phyloP scores from a whole-genome alignment of 1,139 yeast genomes.

The Scheffersomyces quercinus region DNA sequence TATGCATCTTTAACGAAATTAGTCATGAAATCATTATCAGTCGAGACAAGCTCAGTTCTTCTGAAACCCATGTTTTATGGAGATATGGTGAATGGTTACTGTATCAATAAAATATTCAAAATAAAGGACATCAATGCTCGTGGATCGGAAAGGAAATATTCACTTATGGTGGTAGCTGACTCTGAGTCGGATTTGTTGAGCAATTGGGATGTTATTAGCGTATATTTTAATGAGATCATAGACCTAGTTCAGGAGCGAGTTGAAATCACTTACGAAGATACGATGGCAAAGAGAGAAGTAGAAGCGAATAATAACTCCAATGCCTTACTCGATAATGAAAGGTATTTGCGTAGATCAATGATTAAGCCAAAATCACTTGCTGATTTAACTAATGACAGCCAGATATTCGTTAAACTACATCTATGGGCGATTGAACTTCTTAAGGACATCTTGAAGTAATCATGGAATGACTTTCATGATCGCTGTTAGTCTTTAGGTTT shows the following conservation, averaged over 20 bases:
- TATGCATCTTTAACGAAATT: slow-evolving; percentile 59
- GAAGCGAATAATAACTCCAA: slow-evolving; percentile 1
- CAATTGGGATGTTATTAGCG: slow-evolving; percentile 58
- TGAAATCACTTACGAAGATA: slow-evolving; percentile 10
- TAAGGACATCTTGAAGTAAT: slow-evolving; percentile 18
- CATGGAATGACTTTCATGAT: background rate
- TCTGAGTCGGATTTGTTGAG: slow-evolving; percentile 52
- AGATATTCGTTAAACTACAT: slow-evolving; percentile 64
- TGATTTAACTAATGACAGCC: slow-evolving; percentile 59
- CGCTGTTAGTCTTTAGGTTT: too few relatives aligned
- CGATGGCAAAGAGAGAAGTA: slow-evolving; percentile 4
- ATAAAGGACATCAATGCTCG: slow-evolving; percentile 70
- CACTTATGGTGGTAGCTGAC: slow-evolving; percentile 63
- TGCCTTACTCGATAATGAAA: slow-evolving; percentile 47
- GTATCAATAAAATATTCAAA: slow-evolving; percentile 66
- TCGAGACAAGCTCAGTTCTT: slow-evolving; percentile 69
- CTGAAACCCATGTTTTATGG: slow-evolving; percentile 71
- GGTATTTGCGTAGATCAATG: slow-evolving; percentile 53
- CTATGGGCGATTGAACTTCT: slow-evolving; percentile 60
- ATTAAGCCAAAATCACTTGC: slow-evolving; percentile 58
- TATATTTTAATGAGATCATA: slow-evolving; percentile 54
- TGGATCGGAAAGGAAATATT: slow-evolving; percentile 76
- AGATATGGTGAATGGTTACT: slow-evolving; percentile 66
- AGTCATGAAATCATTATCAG: slow-evolving; percentile 66
- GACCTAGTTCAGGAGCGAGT: slow-evolving; percentile 48